Percentiles rank a stretch among this genome's conserved stretches.
phyloP scores from a whole-genome alignment of 768 basidiomycete genomes.

The Lentinula edodes region DNA sequence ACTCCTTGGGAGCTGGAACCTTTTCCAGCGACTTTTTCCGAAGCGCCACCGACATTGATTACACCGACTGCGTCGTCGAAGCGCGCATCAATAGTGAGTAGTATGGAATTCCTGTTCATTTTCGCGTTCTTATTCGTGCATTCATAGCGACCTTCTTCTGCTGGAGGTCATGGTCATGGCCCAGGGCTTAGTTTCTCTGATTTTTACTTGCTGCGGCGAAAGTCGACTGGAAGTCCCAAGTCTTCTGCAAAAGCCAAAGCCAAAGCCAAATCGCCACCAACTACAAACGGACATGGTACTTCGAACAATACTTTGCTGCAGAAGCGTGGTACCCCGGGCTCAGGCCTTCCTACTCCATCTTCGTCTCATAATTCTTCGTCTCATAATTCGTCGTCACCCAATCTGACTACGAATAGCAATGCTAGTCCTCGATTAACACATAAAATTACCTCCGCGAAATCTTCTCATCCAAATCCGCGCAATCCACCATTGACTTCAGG shows the following conservation, averaged over 20 bases:
- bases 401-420: background rate
- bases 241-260: slow-evolving; percentile 6
- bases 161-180: slow-evolving; percentile 18
- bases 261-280: background rate
- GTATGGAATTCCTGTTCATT: background rate
- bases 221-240: slow-evolving; percentile 25
- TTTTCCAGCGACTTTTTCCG: slow-evolving; percentile 8
- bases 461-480: background rate
- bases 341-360: background rate
- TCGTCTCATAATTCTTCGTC: background rate
- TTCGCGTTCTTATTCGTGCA: background rate
- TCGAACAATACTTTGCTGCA: background rate
- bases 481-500: background rate
- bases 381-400: background rate
- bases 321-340: background rate
- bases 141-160: slow-evolving; percentile 24
- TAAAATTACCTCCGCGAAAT: background rate
- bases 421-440: background rate
- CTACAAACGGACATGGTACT: background rate
- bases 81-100: background rate
- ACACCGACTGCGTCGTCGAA: background rate
- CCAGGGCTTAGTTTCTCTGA: slow-evolving; percentile 17
- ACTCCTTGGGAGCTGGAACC: slow-evolving; percentile 33
- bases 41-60: background rate
- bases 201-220: slow-evolving; percentile 24